Conservation (phyloP, 169 alveolate species). For the Eimeria zaria region DNA sequence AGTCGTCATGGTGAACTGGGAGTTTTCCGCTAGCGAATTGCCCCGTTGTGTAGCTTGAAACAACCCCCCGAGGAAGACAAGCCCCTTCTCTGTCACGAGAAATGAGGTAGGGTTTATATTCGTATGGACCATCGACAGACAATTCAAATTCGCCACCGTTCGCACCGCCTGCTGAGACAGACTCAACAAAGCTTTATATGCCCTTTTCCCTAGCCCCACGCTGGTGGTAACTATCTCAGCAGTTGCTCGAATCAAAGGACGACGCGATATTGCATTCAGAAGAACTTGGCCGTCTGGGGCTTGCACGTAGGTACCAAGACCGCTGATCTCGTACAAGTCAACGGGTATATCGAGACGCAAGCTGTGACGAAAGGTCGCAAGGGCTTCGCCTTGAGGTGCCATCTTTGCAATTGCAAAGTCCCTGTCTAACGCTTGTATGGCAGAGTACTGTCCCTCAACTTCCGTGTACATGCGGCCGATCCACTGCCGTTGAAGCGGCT, state of each 20-base stretch:
- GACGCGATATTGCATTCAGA: constrained; percentile 44
- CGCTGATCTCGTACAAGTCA: constrained; percentile 35
- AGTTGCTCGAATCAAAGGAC: constrained; percentile 27
- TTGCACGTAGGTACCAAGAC: constrained; percentile 35
- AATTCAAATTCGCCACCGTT: constrained; percentile 32
- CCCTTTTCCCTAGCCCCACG: neutral
- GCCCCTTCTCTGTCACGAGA: constrained; percentile 21
- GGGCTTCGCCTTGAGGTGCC: constrained; percentile 10
- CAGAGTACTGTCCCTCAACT: constrained; percentile 3
- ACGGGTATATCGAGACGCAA: constrained; percentile 53
- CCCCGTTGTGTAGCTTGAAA: constrained; percentile 12
- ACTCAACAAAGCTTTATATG: constrained; percentile 25
- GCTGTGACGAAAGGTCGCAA: constrained; percentile 10
- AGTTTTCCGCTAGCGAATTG: neutral
- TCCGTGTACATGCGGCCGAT: constrained; percentile 57
- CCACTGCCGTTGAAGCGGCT: constrained; percentile 2
- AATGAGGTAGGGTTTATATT: constrained; percentile 17
- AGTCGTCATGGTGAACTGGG: neutral
- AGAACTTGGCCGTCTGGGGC: constrained; percentile 44
- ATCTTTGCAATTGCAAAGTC: constrained; percentile 23
- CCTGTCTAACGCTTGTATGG: neutral
- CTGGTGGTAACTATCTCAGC: neutral
- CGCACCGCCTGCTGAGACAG: constrained; percentile 68
- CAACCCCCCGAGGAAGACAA: constrained; percentile 48
- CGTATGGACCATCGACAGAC: constrained; percentile 50